These are phyloP conservation scores for Penicillium roqueforti DNA, from an alignment of 495 filamentous ascomycete species.

Conservation along the genomic window DNA sequence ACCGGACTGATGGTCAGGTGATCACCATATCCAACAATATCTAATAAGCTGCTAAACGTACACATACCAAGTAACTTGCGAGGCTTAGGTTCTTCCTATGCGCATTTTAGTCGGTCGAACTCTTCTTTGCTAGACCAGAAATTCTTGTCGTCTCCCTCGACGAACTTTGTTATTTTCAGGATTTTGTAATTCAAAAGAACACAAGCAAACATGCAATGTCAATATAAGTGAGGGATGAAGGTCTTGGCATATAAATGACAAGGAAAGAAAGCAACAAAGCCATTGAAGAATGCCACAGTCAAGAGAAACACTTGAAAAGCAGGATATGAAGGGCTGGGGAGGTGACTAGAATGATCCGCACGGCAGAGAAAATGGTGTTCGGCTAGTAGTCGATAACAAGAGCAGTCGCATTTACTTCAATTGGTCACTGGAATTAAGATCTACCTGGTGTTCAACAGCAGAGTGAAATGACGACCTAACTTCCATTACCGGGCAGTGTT, in stretches of 20 bases:
- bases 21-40: too few relatives aligned
- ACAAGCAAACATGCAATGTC: slow-evolving; percentile 52
- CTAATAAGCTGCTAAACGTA: not conserved
- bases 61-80: slow-evolving; percentile 23
- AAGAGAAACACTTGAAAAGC: slow-evolving; percentile 44
- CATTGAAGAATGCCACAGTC: slow-evolving; percentile 52
- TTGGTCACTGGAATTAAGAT: too few relatives aligned
- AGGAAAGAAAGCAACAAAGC: slow-evolving; percentile 57
- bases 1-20: too few relatives aligned
- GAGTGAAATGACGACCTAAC: too few relatives aligned
- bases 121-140: slow-evolving; percentile 34
- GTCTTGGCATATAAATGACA: slow-evolving; percentile 31
- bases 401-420: slow-evolving; percentile 62
- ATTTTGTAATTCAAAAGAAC: slow-evolving; percentile 55
- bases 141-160: slow-evolving; percentile 46
- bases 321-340: slow-evolving; percentile 51
- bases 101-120: slow-evolving; percentile 17
- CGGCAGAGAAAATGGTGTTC: slow-evolving; percentile 28
- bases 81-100: slow-evolving; percentile 23
- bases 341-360: slow-evolving; percentile 49
- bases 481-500: too few relatives aligned
- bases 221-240: slow-evolving; percentile 34
- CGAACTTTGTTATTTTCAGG: slow-evolving; percentile 49
- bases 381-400: slow-evolving; percentile 65
- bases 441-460: too few relatives aligned